Conservation (phyloP, 306 rosid genomes). For the Betula pendula region DNA sequence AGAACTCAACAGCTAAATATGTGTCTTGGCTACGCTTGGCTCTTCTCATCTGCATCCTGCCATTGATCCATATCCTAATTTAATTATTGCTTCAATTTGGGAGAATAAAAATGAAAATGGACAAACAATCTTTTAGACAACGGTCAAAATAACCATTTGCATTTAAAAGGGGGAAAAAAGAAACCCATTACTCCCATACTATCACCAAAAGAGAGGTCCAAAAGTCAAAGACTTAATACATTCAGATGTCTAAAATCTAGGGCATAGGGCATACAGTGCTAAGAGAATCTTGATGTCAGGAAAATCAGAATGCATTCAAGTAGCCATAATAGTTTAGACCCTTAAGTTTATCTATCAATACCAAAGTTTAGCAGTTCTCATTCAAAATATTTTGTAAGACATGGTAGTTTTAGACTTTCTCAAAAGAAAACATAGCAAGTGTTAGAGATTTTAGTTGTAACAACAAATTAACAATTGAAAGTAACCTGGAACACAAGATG, state of each 20-base stretch:
- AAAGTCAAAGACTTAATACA: neutral
- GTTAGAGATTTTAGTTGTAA: constrained; percentile 3
- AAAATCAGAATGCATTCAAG: neutral
- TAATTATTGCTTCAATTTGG: neutral
- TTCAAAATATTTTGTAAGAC: neutral
- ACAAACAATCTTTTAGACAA: too few species aligned
- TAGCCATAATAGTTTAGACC: neutral
- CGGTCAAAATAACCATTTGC: neutral
- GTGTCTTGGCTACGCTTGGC: neutral
- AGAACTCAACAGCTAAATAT: neutral
- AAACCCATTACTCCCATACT: neutral
- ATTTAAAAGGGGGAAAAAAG: neutral
- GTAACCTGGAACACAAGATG: neutral
- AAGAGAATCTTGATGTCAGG: neutral
- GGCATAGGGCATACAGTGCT: neutral
- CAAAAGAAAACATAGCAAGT: neutral
- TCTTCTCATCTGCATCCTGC: neutral
- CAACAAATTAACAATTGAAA: constrained; percentile 12
- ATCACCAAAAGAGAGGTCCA: neutral
- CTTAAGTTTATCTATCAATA: neutral
- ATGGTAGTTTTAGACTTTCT: neutral
- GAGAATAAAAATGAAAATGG: too few species aligned
- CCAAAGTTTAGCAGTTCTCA: neutral
- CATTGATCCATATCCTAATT: constrained; percentile 2
- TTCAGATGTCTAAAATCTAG: neutral